These are phyloP conservation scores for Naganishia sp. DNA, from an alignment of 1,284 basidiomycete species.

Conservation along the genomic window DNA sequence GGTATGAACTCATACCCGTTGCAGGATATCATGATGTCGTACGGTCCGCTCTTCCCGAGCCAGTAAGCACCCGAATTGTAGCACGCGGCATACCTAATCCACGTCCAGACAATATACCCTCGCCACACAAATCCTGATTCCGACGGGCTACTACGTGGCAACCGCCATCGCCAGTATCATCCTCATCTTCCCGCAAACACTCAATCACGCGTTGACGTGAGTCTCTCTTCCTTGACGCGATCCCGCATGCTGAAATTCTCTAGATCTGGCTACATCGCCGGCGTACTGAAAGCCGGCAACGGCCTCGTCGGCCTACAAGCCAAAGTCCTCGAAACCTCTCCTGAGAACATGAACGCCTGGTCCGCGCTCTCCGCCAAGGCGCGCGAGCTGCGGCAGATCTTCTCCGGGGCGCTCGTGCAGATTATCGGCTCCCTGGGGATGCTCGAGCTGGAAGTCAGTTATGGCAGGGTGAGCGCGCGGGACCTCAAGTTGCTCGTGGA, in stretches of 20 bases:
- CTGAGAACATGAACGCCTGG: conserved; percentile 44
- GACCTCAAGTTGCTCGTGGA: conserved; percentile 50
- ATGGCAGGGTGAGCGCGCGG: conserved; percentile 51
- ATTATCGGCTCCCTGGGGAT: conserved; percentile 43
- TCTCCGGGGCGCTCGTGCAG: conserved; percentile 37
- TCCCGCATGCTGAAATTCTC: neutral
- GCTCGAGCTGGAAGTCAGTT: conserved; percentile 56
- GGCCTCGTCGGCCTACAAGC: conserved; percentile 48
- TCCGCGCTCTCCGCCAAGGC: conserved; percentile 37
- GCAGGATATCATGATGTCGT: conserved; percentile 61
- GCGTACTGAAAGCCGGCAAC: conserved; percentile 44
- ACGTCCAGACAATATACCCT: conserved; percentile 62
- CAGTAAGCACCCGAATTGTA: conserved; percentile 3
- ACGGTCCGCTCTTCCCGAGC: conserved; percentile 64
- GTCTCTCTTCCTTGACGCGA: conserved; percentile 23
- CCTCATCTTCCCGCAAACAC: conserved; percentile 71
- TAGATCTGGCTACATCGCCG: conserved; percentile 42
- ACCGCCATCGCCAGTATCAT: conserved; percentile 62
- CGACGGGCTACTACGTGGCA: conserved; percentile 63
- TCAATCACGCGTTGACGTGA: conserved; percentile 59
- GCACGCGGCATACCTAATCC: neutral
- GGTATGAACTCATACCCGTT: conserved; percentile 34
- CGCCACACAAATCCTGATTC: conserved; percentile 60
- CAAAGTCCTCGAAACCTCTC: conserved; percentile 40
- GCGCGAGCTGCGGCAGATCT: conserved; percentile 34